Evolutionary conservation across 2,329 filamentous ascomycete genomes (phyloP).

Genomic region (Colletotrichum abscissum): DNA sequence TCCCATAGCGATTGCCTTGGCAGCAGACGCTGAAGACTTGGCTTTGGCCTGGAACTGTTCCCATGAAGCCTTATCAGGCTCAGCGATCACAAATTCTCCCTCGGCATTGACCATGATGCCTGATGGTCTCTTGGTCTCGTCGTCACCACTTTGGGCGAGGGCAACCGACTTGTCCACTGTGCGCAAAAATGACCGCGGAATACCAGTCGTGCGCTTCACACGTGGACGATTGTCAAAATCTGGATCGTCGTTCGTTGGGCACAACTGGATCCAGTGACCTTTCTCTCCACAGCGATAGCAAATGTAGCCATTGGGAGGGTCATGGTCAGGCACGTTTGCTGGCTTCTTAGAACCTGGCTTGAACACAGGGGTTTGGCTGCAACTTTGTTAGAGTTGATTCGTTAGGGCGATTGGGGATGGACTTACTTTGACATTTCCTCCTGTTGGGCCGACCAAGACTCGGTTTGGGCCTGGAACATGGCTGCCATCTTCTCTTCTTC

Average conservation of each 20-base stretch:
- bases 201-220: slow-evolving; percentile 96
- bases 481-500: slow-evolving; percentile 95
- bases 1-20: slow-evolving; percentile 80
- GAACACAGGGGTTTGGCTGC: slow-evolving; percentile 70
- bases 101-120: slow-evolving; percentile 98
- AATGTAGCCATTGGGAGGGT: slow-evolving; percentile 92
- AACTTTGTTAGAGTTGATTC: slow-evolving; percentile 45
- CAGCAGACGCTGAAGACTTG: slow-evolving; percentile 84
- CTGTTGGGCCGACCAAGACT: slow-evolving; percentile 93
- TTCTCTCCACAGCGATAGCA: slow-evolving; percentile 97
- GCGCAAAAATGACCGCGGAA: slow-evolving; percentile 93
- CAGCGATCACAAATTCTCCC: slow-evolving; percentile 96
- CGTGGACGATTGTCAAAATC: slow-evolving; percentile 93
- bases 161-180: slow-evolving; percentile 92
- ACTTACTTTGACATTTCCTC: slow-evolving; percentile 88
- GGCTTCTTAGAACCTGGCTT: slow-evolving; percentile 73
- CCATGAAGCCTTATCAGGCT: slow-evolving; percentile 96
- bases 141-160: slow-evolving; percentile 78
- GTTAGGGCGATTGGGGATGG: neutral
- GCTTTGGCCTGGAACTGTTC: slow-evolving; percentile 96
- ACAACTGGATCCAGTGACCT: slow-evolving; percentile 99
- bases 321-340: slow-evolving; percentile 87
- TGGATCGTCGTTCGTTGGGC: slow-evolving; percentile 97
- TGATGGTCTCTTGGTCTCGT: slow-evolving; percentile 83
- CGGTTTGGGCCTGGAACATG: slow-evolving; percentile 89